phyloP scores from a whole-genome alignment of 2,329 filamentous ascomycete species.

The Trichophyton equinum region DNA sequence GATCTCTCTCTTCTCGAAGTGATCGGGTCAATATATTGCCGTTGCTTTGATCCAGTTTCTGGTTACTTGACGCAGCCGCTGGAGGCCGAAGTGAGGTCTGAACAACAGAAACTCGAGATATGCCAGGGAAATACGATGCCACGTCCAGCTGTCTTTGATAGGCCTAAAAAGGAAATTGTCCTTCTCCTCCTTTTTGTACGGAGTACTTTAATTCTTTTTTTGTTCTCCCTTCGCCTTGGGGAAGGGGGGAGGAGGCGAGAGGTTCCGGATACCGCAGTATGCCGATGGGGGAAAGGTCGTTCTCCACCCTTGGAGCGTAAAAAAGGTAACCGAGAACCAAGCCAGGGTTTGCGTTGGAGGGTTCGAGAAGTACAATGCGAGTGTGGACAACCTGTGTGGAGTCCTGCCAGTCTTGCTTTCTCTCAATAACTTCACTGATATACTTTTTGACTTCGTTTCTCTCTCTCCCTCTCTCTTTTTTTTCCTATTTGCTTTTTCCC shows the following conservation, averaged over 20 bases:
- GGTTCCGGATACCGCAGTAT: conserved; percentile 4
- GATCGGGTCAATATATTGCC: not conserved
- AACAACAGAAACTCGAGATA: not conserved
- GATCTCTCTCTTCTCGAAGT: not conserved
- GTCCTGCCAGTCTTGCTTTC: not conserved
- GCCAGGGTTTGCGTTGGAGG: not conserved
- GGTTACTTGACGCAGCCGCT: not conserved
- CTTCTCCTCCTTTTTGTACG: not conserved
- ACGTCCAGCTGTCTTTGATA: not conserved
- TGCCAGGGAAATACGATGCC: not conserved
- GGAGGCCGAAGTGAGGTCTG: not conserved
- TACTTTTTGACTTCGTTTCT: conserved; percentile 1
- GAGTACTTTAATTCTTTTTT: not conserved
- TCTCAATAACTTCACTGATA: conserved; percentile 4
- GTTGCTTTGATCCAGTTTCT: not conserved
- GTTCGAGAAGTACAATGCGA: not conserved
- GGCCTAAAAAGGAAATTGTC: not conserved
- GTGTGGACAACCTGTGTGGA: conserved; percentile 2
- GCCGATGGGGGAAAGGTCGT: not conserved
- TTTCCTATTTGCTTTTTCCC: not conserved
- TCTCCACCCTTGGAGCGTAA: conserved; percentile 2
- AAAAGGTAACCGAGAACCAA: not conserved
- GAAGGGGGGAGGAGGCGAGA: not conserved
- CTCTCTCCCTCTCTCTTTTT: not conserved
- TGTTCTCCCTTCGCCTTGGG: not conserved